These are phyloP conservation scores for Fusarium cyanostomum DNA, from an alignment of 2,329 filamentous ascomycete genomes.

Conservation along the genomic window DNA sequence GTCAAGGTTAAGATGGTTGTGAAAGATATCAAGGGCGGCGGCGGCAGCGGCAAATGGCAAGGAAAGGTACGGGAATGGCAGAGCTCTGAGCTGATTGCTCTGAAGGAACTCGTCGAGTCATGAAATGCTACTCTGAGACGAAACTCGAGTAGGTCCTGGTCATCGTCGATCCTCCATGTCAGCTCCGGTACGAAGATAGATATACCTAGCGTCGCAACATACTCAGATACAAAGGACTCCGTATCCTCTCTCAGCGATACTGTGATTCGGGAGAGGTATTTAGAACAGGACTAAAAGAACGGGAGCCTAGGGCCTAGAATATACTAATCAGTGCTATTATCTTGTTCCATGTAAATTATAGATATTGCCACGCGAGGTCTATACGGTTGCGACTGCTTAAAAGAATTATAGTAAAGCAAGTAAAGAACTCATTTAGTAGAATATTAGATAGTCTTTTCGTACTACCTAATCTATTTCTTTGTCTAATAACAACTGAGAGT, in stretches of 20 bases:
- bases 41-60: constrained; percentile 45
- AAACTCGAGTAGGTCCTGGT: background rate
- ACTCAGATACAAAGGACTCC: background rate
- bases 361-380: too few species aligned
- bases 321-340: too few species aligned
- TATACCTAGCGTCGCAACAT: background rate
- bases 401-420: too few species aligned
- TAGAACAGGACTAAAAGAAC: too few species aligned
- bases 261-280: too few species aligned
- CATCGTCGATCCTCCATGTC: background rate
- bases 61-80: constrained; percentile 45
- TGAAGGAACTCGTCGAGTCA: constrained; percentile 34
- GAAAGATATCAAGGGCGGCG: constrained; percentile 43
- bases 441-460: too few species aligned
- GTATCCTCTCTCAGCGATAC: background rate
- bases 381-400: too few species aligned
- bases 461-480: too few species aligned
- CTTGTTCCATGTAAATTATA: too few species aligned
- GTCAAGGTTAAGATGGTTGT: constrained; percentile 29
- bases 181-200: background rate
- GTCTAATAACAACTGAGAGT: too few species aligned
- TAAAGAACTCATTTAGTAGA: too few species aligned
- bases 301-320: too few species aligned
- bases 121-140: background rate
- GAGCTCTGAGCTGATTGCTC: constrained; percentile 30